Evolutionary conservation across 345 rosid species (phyloP).

Genomic region (Salix suchowensis): DNA sequence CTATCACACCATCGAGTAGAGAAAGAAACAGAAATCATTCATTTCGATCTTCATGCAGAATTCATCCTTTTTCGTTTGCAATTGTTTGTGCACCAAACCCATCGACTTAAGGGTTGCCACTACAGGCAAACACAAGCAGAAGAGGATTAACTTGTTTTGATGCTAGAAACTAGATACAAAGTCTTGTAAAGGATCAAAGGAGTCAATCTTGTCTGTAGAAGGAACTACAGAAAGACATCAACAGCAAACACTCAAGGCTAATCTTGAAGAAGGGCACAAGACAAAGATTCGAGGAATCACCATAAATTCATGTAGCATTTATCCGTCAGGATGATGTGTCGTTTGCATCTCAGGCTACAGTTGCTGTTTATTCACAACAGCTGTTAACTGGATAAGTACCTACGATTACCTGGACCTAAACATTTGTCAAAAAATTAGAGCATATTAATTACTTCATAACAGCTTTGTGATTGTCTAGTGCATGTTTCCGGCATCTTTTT

Average conservation of each 20-base stretch:
- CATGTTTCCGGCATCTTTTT: neutral
- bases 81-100: neutral
- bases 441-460: neutral
- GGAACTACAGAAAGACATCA: too few relatives aligned
- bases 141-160: neutral
- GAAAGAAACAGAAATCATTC: too few relatives aligned
- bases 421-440: neutral
- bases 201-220: too few relatives aligned
- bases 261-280: neutral
- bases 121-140: neutral
- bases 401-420: neutral
- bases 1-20: too few relatives aligned
- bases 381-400: neutral
- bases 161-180: neutral
- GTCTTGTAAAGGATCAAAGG: too few relatives aligned
- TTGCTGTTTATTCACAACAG: neutral
- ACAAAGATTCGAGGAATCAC: too few relatives aligned
- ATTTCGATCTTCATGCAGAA: too few relatives aligned
- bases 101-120: neutral
- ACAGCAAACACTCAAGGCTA: neutral
- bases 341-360: neutral
- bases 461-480: neutral
- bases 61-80: neutral
- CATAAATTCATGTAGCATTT: too few relatives aligned
- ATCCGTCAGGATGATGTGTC: neutral